Conservation (phyloP, 1,284 basidiomycete genomes). For the Puccinia sorghi region DNA sequence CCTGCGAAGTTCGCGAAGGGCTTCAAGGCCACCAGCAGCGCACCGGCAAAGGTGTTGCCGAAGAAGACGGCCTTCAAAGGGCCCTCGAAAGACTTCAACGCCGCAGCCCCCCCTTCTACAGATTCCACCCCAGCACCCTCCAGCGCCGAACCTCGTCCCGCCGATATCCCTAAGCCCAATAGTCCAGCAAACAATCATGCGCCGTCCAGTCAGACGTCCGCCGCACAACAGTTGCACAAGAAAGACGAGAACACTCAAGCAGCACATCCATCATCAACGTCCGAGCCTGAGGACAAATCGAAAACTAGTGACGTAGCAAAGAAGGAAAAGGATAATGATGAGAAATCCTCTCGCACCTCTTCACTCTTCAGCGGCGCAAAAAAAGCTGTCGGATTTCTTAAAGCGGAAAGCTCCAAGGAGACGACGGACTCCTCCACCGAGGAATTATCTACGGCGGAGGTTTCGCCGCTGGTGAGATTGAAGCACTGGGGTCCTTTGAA, state of each 20-base stretch:
- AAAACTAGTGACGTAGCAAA: not conserved
- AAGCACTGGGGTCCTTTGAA: not conserved
- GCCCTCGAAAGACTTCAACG: not conserved
- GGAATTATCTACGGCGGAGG: not conserved
- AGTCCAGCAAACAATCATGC: too few relatives aligned
- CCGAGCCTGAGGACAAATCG: not conserved
- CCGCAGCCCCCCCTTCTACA: not conserved
- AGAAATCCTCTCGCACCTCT: not conserved
- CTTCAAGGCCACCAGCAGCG: not conserved
- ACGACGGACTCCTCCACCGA: not conserved
- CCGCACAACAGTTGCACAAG: too few relatives aligned
- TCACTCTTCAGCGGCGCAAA: not conserved
- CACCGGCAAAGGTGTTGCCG: not conserved
- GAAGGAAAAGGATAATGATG: not conserved
- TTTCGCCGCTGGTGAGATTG: not conserved
- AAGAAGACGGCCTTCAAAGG: slow-evolving; percentile 9
- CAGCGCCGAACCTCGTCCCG: not conserved
- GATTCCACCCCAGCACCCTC: not conserved
- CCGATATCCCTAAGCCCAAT: too few relatives aligned
- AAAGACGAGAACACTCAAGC: too few relatives aligned
- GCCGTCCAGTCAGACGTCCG: too few relatives aligned
- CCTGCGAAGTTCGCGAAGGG: not conserved
- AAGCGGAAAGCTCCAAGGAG: not conserved
- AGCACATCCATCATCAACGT: too few relatives aligned
- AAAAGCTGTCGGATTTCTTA: not conserved